phyloP scores from a whole-genome alignment of 495 filamentous ascomycete species.

The Tuber melanosporum region DNA sequence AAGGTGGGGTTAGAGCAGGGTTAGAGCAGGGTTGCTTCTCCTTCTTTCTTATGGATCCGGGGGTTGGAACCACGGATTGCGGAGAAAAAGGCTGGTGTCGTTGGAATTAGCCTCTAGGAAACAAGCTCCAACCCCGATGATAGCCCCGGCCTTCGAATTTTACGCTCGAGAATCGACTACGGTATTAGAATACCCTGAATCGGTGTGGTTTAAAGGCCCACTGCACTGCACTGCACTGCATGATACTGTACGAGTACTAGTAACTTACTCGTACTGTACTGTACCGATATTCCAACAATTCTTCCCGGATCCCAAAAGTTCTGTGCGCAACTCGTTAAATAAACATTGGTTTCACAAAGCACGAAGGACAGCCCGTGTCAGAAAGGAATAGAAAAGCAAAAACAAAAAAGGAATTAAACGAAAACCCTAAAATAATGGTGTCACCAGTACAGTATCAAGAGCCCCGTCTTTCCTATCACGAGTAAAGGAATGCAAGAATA shows the following conservation, averaged over 20 bases:
- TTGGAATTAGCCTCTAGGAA: slow-evolving; percentile 23
- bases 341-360: neutral
- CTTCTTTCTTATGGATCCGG: slow-evolving; percentile 27
- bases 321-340: neutral
- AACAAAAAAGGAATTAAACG: neutral
- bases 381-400: neutral
- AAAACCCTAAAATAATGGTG: neutral
- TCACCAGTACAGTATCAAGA: neutral
- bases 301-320: neutral
- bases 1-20: slow-evolving; percentile 37
- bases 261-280: neutral
- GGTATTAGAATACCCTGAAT: neutral
- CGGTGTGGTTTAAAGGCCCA: neutral
- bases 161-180: slow-evolving; percentile 9
- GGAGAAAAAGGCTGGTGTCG: slow-evolving; percentile 12
- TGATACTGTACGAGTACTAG: neutral
- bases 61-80: slow-evolving; percentile 32
- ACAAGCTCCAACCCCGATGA: slow-evolving; percentile 19
- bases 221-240: neutral
- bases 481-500: slow-evolving; percentile 2
- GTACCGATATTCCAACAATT: neutral
- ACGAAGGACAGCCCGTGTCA: neutral
- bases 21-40: slow-evolving; percentile 20
- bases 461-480: neutral
- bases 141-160: slow-evolving; percentile 14